A percentile compares a stretch with the other conserved stretches of the same genome.
Evolutionary conservation across 2,329 filamentous ascomycete genomes (phyloP).

Genomic region (Tolypocladium amazonense): DNA sequence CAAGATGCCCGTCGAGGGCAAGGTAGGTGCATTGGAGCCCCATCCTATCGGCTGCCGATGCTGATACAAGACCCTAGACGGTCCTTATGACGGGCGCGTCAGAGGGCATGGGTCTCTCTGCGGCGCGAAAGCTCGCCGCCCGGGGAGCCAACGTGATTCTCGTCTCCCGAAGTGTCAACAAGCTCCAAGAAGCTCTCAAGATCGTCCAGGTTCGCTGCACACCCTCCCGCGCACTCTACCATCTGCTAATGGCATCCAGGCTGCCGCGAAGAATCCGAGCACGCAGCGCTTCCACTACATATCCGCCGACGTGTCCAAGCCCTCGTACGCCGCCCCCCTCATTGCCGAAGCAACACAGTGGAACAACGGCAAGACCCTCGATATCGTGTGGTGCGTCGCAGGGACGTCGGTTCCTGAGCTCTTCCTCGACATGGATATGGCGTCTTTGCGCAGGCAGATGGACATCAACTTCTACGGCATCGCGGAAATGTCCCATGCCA

Average conservation of each 20-base stretch:
- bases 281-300: slow-evolving; percentile 76
- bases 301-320: slow-evolving; percentile 66
- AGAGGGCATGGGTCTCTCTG: slow-evolving; percentile 78
- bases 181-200: slow-evolving; percentile 60
- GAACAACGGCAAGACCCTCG: slow-evolving; percentile 65
- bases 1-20: slow-evolving; percentile 74
- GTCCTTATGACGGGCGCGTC: slow-evolving; percentile 84
- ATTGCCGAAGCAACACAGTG: slow-evolving; percentile 63
- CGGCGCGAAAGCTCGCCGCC: slow-evolving; percentile 61
- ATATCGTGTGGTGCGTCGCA: slow-evolving; percentile 87
- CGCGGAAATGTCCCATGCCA: slow-evolving; percentile 75
- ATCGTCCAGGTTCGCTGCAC: slow-evolving; percentile 47
- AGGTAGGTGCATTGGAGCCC: slow-evolving; percentile 41
- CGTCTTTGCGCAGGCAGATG: slow-evolving; percentile 67
- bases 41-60: slow-evolving; percentile 1
- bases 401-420: slow-evolving; percentile 65
- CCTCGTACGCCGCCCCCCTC: slow-evolving; percentile 58
- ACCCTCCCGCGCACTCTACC: background rate
- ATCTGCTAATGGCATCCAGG: slow-evolving; percentile 25
- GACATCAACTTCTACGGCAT: slow-evolving; percentile 86
- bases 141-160: slow-evolving; percentile 84
- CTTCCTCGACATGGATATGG: slow-evolving; percentile 63
- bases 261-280: slow-evolving; percentile 51
- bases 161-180: slow-evolving; percentile 65
- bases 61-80: slow-evolving; percentile 44